Conservation (phyloP, 306 rosid genomes). For the Acacia acuminata region DNA sequence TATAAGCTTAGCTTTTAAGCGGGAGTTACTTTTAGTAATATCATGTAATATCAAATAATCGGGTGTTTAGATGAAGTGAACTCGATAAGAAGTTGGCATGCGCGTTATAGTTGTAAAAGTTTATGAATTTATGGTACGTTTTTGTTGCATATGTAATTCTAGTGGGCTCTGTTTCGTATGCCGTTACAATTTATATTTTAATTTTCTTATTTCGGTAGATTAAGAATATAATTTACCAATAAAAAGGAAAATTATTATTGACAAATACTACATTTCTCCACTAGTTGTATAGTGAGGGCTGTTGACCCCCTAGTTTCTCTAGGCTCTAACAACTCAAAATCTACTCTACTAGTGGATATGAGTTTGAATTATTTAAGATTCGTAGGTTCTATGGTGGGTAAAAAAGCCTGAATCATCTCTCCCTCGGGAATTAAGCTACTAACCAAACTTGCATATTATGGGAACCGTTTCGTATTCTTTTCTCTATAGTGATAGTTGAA, state of each 20-base stretch:
- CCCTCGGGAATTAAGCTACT: not conserved
- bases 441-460: not conserved
- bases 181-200: not conserved
- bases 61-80: conserved; percentile 11
- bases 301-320: not conserved
- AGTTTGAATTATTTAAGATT: not conserved
- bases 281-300: not conserved
- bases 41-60: conserved; percentile 30
- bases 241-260: not conserved
- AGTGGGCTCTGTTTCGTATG: not conserved
- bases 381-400: not conserved
- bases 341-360: not conserved
- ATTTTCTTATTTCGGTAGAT: not conserved
- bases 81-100: conserved; percentile 14
- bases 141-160: not conserved
- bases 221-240: not conserved
- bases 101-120: not conserved
- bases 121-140: conserved; percentile 3
- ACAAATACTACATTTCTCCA: not conserved
- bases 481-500: not conserved
- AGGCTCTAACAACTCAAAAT: not conserved
- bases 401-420: not conserved
- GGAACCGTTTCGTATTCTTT: not conserved
- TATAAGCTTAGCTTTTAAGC: not conserved
- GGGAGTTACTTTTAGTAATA: not conserved